phyloP scores from a whole-genome alignment of 352 stramenopile genomes.

The Globisporangium megalacanthum region DNA sequence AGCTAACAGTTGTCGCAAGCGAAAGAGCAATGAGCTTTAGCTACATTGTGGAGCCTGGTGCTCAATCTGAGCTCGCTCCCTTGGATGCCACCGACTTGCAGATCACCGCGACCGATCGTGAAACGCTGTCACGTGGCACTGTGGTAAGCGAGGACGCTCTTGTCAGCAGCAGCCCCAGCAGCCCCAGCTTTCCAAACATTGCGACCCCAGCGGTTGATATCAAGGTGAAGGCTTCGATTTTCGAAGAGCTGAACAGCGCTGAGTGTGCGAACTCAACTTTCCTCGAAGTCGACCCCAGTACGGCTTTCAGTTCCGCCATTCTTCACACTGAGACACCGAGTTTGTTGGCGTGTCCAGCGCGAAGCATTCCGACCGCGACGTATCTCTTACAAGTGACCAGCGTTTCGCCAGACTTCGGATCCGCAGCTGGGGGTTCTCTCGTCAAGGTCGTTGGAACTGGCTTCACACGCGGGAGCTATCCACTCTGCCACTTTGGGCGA shows the following conservation, averaged over 20 bases:
- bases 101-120: not conserved
- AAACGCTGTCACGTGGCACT: too few species aligned
- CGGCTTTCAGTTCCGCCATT: too few species aligned
- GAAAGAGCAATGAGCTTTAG: slow-evolving; percentile 12
- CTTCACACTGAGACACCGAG: too few species aligned
- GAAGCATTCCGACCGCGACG: not conserved
- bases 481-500: slow-evolving; percentile 29
- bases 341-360: not conserved
- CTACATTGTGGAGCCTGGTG: slow-evolving; percentile 7
- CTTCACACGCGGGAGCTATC: slow-evolving; percentile 17
- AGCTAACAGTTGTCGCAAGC: slow-evolving; percentile 1
- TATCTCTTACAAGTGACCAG: not conserved
- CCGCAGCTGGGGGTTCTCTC: slow-evolving; percentile 18
- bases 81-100: slow-evolving; percentile 11
- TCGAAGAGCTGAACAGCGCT: too few species aligned
- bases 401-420: slow-evolving; percentile 7
- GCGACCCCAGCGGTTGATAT: slow-evolving; percentile 2
- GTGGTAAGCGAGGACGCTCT: too few species aligned
- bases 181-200: too few species aligned
- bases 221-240: too few species aligned
- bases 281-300: not conserved
- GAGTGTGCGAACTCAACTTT: slow-evolving; percentile 19
- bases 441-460: slow-evolving; percentile 27
- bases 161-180: too few species aligned
- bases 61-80: not conserved